These are phyloP conservation scores for Ambispora gerdemannii DNA, from an alignment of 192 early-diverging fungal species.

Conservation along the genomic window DNA sequence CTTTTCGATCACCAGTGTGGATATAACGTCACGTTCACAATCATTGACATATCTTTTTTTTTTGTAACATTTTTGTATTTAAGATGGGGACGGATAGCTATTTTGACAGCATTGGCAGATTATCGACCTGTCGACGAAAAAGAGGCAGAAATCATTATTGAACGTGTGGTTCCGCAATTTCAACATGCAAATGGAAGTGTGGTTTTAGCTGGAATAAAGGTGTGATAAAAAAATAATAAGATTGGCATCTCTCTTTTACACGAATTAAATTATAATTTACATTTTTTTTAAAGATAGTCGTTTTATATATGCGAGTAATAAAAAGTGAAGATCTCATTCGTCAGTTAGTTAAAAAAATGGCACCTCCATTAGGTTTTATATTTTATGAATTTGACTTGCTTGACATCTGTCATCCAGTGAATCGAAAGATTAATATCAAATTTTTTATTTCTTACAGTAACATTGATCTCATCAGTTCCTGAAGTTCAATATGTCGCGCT, in stretches of 20 bases:
- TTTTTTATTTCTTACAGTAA: constrained; percentile 51
- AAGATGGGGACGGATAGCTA: constrained; percentile 93
- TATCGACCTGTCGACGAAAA: constrained; percentile 72
- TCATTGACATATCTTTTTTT: too few species aligned
- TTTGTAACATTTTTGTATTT: too few species aligned
- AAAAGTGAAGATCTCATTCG: constrained; percentile 67
- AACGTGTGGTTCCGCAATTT: constrained; percentile 85
- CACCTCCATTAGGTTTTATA: constrained; percentile 81
- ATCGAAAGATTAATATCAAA: too few species aligned
- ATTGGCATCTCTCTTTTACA: background rate
- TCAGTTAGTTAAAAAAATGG: constrained; percentile 82
- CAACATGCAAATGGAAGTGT: constrained; percentile 97
- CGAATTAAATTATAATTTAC: background rate
- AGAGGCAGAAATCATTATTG: constrained; percentile 86
- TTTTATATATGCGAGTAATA: constrained; percentile 71
- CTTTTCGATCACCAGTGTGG: too few species aligned
- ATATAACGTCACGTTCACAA: too few species aligned
- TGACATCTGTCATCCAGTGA: too few species aligned
- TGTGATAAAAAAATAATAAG: constrained; percentile 26
- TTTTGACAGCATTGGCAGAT: constrained; percentile 78
- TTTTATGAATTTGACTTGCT: too few species aligned
- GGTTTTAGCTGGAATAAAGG: constrained; percentile 85
- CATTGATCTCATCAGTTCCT: constrained; percentile 77
- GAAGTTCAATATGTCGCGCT: constrained; percentile 98
- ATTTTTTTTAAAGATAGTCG: constrained; percentile 50